phyloP scores from a whole-genome alignment of 495 filamentous ascomycete species.

The Penicillium manginii region DNA sequence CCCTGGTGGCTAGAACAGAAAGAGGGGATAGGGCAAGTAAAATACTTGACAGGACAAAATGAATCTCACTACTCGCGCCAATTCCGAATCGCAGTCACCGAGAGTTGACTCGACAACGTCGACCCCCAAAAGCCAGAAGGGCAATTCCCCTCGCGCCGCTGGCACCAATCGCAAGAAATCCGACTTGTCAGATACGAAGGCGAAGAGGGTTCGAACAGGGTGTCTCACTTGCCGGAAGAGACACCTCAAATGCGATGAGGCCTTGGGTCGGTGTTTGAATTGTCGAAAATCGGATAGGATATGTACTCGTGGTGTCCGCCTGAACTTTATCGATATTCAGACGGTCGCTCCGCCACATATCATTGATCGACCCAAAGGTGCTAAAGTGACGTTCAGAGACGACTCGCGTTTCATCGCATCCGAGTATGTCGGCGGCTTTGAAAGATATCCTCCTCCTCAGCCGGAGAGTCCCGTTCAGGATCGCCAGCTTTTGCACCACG shows the following conservation, averaged over 20 bases:
- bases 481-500: conserved; percentile 42
- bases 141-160: conserved; percentile 24
- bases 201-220: conserved; percentile 73
- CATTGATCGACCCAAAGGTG: conserved; percentile 63
- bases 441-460: conserved; percentile 66
- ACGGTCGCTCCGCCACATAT: conserved; percentile 68
- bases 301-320: conserved; percentile 83
- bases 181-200: conserved; percentile 49
- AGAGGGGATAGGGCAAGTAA: not conserved
- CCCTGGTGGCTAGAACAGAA: conserved; percentile 28
- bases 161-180: conserved; percentile 30
- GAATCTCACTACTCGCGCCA: conserved; percentile 25
- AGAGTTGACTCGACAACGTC: conserved; percentile 13
- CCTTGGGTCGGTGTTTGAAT: conserved; percentile 76
- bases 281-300: conserved; percentile 84
- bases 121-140: conserved; percentile 25
- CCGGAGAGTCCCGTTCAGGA: conserved; percentile 37
- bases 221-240: conserved; percentile 79
- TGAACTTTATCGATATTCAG: conserved; percentile 92
- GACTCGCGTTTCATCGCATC: conserved; percentile 91
- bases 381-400: conserved; percentile 79
- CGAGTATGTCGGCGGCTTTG: conserved; percentile 83
- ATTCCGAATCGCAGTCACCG: conserved; percentile 21
- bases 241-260: conserved; percentile 85
- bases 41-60: conserved; percentile 10